Percentiles rank a stretch among this genome's conserved stretches.
Conservation (phyloP, 805 yeast species). For the Metschnikowia koreensis region DNA sequence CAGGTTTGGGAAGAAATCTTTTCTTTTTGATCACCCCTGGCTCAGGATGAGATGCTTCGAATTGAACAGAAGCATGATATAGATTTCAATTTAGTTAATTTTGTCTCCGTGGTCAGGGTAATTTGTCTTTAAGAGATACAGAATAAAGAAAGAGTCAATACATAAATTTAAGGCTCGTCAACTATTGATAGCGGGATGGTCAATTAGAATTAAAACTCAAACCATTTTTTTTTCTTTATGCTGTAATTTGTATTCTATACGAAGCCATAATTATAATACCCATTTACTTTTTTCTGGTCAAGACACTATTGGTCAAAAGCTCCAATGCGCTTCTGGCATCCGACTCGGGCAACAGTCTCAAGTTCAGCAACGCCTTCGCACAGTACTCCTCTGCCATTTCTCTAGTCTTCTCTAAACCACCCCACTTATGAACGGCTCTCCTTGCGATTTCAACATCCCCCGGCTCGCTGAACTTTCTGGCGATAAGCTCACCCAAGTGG, state of each 20-base stretch:
- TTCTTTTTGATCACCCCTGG: too few species aligned
- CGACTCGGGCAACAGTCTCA: slow-evolving; percentile 77
- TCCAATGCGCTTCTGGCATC: slow-evolving; percentile 88
- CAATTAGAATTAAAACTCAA: too few species aligned
- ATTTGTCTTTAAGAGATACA: too few species aligned
- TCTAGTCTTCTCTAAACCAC: slow-evolving; percentile 76
- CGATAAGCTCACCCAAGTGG: slow-evolving; percentile 77
- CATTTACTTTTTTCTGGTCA: slow-evolving; percentile 70
- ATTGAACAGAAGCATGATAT: too few species aligned
- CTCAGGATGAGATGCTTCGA: too few species aligned
- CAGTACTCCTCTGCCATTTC: slow-evolving; percentile 77
- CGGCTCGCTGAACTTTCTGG: slow-evolving; percentile 72
- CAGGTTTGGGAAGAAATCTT: too few species aligned
- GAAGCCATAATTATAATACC: neutral
- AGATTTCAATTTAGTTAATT: too few species aligned
- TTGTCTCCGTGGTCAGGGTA: too few species aligned
- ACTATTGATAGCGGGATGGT: too few species aligned
- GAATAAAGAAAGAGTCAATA: too few species aligned
- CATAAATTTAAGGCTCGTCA: too few species aligned
- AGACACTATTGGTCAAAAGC: slow-evolving; percentile 75
- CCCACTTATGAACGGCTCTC: slow-evolving; percentile 61
- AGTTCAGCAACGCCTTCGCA: slow-evolving; percentile 66
- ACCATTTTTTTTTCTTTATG: neutral
- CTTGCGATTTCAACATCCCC: slow-evolving; percentile 89
- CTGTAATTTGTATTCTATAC: neutral